Evolutionary conservation across 495 filamentous ascomycete species (phyloP).

Genomic region (Venustampulla echinocandica): DNA sequence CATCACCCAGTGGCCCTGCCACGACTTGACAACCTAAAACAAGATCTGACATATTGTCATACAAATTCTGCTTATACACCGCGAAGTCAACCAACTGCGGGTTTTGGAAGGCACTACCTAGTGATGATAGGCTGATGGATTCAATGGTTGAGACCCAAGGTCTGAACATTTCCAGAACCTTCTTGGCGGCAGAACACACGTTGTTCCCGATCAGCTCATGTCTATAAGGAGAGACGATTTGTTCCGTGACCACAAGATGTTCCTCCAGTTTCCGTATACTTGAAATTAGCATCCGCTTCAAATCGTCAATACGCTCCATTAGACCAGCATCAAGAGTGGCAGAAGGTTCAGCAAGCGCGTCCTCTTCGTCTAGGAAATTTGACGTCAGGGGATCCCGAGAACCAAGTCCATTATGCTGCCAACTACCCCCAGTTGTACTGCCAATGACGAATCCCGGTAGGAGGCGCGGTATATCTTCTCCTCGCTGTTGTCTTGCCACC

Average conservation of each 20-base stretch:
- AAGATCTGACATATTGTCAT: constrained; percentile 87
- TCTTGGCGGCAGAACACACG: constrained; percentile 62
- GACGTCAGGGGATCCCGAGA: constrained; percentile 58
- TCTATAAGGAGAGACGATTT: constrained; percentile 59
- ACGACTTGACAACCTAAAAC: constrained; percentile 78
- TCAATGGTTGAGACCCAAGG: constrained; percentile 83
- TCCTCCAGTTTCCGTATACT: constrained; percentile 81
- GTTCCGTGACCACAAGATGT: constrained; percentile 63
- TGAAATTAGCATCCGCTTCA: constrained; percentile 68
- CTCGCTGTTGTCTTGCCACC: constrained; percentile 82
- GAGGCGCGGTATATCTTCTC: constrained; percentile 80
- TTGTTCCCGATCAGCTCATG: constrained; percentile 68
- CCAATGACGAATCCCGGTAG: constrained; percentile 86
- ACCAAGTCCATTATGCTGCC: constrained; percentile 83
- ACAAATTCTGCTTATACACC: constrained; percentile 81
- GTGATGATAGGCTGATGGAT: constrained; percentile 71
- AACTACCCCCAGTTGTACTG: constrained; percentile 73
- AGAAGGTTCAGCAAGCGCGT: constrained; percentile 63
- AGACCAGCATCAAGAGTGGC: constrained; percentile 63
- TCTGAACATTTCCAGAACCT: constrained; percentile 75
- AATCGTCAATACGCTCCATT: constrained; percentile 75
- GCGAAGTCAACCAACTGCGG: constrained; percentile 83
- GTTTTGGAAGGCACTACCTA: constrained; percentile 68
- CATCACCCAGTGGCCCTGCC: constrained; percentile 81
- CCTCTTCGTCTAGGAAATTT: constrained; percentile 80